Conservation (phyloP, 2,329 filamentous ascomycete genomes). For the Tolypocladium pustulatum region DNA sequence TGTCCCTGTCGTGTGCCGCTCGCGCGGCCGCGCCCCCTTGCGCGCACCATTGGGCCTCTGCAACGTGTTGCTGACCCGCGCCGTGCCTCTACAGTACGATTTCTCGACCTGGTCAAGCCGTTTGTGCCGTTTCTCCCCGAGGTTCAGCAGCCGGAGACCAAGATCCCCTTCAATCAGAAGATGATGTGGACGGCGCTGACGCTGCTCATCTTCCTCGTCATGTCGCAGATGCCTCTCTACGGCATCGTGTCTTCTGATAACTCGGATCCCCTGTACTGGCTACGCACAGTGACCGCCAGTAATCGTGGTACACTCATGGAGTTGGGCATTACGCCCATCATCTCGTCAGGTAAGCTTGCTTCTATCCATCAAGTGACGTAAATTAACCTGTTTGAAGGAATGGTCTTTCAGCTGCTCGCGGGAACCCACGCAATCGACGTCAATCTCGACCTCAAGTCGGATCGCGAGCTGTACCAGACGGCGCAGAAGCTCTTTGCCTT, state of each 20-base stretch:
- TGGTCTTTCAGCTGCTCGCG: slow-evolving; percentile 99
- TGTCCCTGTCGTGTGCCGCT: slow-evolving; percentile 4
- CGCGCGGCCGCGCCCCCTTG: slow-evolving; percentile 16
- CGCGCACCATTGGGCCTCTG: slow-evolving; percentile 2
- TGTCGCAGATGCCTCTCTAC: slow-evolving; percentile 99
- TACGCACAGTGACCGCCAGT: slow-evolving; percentile 99
- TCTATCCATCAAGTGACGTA: too few relatives aligned
- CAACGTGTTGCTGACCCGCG: slow-evolving; percentile 15
- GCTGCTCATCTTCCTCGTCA: slow-evolving; percentile 96
- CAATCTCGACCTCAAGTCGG: slow-evolving; percentile 99
- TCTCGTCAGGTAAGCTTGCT: slow-evolving; percentile 96
- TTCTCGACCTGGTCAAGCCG: slow-evolving; percentile 98
- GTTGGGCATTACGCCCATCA: slow-evolving; percentile 94
- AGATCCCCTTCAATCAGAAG: slow-evolving; percentile 98
- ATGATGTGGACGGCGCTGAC: slow-evolving; percentile 93
- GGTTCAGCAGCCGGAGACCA: slow-evolving; percentile 96
- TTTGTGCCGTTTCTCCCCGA: slow-evolving; percentile 99
- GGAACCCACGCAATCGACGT: slow-evolving; percentile 99
- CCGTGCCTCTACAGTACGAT: slow-evolving; percentile 60
- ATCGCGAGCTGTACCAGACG: slow-evolving; percentile 99
- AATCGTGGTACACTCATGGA: slow-evolving; percentile 96
- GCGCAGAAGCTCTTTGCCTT: slow-evolving; percentile 98
- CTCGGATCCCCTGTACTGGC: slow-evolving; percentile 98
- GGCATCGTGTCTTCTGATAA: slow-evolving; percentile 98
- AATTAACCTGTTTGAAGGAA: too few relatives aligned